Evolutionary conservation across 75 land plant genomes (phyloP).

Genomic region (Sequoiadendron giganteum): DNA sequence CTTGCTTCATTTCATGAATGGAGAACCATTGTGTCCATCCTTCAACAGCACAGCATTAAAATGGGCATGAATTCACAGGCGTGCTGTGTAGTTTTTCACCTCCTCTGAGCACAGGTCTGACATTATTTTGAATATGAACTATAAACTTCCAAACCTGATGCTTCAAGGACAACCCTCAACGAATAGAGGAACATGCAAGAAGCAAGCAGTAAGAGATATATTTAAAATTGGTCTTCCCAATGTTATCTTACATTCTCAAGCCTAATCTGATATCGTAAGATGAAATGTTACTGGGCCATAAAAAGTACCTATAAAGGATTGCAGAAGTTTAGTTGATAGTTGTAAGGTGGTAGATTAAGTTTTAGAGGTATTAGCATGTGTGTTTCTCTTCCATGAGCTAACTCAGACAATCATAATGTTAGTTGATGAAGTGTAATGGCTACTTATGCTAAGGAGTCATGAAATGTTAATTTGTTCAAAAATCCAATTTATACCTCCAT

Average conservation of each 20-base stretch:
- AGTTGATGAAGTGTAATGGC: no score
- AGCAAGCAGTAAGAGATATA: neutral
- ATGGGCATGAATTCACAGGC: neutral
- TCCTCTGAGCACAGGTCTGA: neutral
- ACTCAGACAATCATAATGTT: neutral
- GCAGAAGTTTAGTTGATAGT: neutral
- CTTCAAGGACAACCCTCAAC: neutral
- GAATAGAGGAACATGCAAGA: neutral
- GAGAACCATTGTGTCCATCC: neutral
- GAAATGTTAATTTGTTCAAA: no score
- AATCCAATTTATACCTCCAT: no score
- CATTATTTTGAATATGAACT: neutral
- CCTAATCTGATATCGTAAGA: neutral
- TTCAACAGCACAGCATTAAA: neutral
- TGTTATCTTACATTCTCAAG: neutral
- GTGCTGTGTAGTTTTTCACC: neutral
- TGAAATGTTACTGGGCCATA: neutral
- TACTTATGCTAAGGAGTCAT: no score
- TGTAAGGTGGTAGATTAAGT: neutral
- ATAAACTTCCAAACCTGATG: neutral
- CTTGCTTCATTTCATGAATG: neutral
- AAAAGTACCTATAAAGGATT: neutral
- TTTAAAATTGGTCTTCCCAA: neutral
- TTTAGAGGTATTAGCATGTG: neutral
- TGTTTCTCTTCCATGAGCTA: neutral